phyloP scores from a whole-genome alignment of 257 asterid genomes.

The Avicennia marina region DNA sequence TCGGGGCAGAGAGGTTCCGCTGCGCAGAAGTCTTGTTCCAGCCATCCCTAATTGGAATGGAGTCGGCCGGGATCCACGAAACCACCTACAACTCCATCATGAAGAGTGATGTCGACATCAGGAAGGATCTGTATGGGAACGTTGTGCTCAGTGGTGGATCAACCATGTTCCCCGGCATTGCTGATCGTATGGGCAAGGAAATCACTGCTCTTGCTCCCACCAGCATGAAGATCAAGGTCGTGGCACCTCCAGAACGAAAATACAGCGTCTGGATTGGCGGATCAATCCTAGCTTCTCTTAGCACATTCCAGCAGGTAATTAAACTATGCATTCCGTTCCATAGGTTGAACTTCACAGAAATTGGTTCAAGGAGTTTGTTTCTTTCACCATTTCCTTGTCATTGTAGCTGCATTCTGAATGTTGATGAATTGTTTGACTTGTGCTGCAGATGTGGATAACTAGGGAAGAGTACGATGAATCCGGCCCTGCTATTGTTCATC shows the following conservation, averaged over 20 bases:
- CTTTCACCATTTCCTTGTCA: too few relatives aligned
- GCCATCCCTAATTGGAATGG: conserved; percentile 34
- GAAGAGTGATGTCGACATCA: conserved; percentile 35
- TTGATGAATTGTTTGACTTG: too few relatives aligned
- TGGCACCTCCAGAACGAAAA: conserved; percentile 29
- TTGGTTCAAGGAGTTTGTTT: too few relatives aligned
- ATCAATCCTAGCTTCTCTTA: conserved; percentile 32
- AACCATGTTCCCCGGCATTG: conserved; percentile 36
- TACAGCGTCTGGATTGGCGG: conserved; percentile 42
- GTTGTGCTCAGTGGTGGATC: too few relatives aligned
- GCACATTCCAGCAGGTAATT: conserved; percentile 36
- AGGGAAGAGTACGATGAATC: conserved; percentile 14
- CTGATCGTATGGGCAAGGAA: conserved; percentile 39
- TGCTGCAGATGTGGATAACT: too few relatives aligned
- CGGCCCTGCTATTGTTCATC: conserved; percentile 19
- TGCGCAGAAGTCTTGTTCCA: conserved; percentile 40
- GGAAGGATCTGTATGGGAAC: conserved; percentile 33
- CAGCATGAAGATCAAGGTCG: conserved; percentile 33
- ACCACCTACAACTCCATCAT: conserved; percentile 27
- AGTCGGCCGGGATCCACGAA: conserved; percentile 28
- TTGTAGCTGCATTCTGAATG: too few relatives aligned
- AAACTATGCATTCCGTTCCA: too few relatives aligned
- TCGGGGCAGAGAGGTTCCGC: conserved; percentile 40
- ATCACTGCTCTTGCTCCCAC: conserved; percentile 28
- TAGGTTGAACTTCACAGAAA: too few relatives aligned